These are phyloP conservation scores for Tephrocybe sp. DNA, from an alignment of 768 basidiomycete genomes.

Conservation along the genomic window DNA sequence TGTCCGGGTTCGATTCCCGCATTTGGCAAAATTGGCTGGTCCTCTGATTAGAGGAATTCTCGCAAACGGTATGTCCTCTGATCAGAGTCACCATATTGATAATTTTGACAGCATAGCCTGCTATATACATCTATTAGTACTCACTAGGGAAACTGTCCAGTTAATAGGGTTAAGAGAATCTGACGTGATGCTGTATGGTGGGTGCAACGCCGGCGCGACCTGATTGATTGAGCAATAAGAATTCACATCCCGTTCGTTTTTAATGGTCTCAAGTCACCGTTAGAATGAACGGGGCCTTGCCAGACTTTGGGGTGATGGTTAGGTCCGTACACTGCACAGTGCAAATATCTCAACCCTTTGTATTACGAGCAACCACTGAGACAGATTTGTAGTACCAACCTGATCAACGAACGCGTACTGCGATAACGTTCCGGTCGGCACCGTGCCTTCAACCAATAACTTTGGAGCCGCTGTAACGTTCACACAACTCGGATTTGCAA, in stretches of 20 bases:
- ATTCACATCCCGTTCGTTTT: not conserved
- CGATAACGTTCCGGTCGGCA: slow-evolving; percentile 38
- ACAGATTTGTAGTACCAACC: slow-evolving; percentile 23
- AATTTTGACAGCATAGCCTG: no score
- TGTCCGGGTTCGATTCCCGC: no score
- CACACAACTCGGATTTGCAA: slow-evolving; percentile 33
- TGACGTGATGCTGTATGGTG: slow-evolving; percentile 50
- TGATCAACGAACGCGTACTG: slow-evolving; percentile 45
- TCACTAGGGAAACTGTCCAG: slow-evolving; percentile 41
- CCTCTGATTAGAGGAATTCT: no score
- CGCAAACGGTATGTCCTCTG: no score
- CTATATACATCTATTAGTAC: not conserved
- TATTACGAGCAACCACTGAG: no score
- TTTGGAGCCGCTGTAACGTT: slow-evolving; percentile 36
- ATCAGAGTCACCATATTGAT: no score
- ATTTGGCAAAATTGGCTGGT: no score
- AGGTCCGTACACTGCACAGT: slow-evolving; percentile 49
- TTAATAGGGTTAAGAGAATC: slow-evolving; percentile 30
- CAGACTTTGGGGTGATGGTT: slow-evolving; percentile 38
- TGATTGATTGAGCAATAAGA: slow-evolving; percentile 15
- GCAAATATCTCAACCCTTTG: no score
- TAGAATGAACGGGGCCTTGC: slow-evolving; percentile 46
- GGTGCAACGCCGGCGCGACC: slow-evolving; percentile 50
- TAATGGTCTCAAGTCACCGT: slow-evolving; percentile 29
- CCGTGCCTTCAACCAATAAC: slow-evolving; percentile 34